Evolutionary conservation across 2,329 filamentous ascomycete genomes (phyloP), one percentile per base, ranked within the genome.

Genomic region (Penicillium italicum): DNA sequence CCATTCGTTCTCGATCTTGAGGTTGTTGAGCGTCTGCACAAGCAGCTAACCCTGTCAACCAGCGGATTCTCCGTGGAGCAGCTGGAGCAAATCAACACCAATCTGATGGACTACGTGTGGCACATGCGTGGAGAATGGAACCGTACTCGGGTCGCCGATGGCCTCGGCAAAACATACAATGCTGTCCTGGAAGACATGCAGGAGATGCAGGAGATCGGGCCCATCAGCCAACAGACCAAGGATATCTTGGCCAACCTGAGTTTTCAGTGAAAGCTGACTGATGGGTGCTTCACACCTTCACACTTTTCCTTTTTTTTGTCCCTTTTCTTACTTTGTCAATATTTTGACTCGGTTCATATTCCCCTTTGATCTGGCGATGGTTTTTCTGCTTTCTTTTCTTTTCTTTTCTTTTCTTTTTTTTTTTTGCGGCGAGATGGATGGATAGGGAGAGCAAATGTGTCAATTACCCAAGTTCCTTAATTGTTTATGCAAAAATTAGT

Each of bases 91-190:
- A 87, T 97, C 70, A 92, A 92, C 71, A 87, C 91, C 8, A 85
- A 88, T 62, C 78, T 97, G 60, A 97, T 97, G 93, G 89, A 93
- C 58, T 85, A 87, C 60, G 83, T 97, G 42, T 99, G 94, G 94
- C 81, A 81, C 58, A 83, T 82, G 57, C 83, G 91, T 47, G 82
- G 85, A 45, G 87, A 95, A 67, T 94, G 90, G 84, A 94, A 99
- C 74, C 85, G 94, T 41, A 87, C 85, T 65, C 80, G 81, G 64
- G 91, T 96, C 14, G 80, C 87, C 14, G 77, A 76, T 43, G 76
- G 80, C 36, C 81, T 95, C 36, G 79, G 79, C 40, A 78, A 82
- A 16, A 84, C 89, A 5, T 96, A 96, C 72, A 92, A 95, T 64
- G 84, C 86, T 30, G 78, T 77, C 3, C 81, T 87, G 58, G 59